Conservation (phyloP, 2,329 filamentous ascomycete species). For the Nigrospora osmanthi region DNA sequence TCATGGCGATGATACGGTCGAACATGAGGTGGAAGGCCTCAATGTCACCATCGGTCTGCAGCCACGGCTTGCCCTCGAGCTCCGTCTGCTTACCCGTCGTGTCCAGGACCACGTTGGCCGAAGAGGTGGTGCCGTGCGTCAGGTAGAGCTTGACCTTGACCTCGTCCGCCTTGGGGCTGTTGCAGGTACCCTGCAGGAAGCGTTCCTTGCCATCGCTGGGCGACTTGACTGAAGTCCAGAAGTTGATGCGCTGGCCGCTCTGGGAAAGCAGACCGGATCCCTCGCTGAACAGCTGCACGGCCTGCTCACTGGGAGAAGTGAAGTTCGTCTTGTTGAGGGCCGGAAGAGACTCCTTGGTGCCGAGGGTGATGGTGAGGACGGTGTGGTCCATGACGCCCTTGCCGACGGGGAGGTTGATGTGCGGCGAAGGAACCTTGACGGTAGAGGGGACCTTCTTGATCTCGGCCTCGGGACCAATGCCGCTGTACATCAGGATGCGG, state of each 20-base stretch:
- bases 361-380: conserved; percentile 6
- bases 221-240: conserved; percentile 31
- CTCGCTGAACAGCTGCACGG: conserved; percentile 19
- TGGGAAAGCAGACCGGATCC: conserved; percentile 41
- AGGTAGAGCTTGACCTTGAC: conserved; percentile 10
- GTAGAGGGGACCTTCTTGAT: conserved; percentile 22
- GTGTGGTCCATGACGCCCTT: conserved; percentile 26
- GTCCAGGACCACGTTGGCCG: conserved; percentile 6
- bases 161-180: conserved; percentile 2
- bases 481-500: conserved; percentile 48
- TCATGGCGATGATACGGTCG: conserved; percentile 7
- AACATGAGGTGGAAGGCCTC: conserved; percentile 6
- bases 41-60: conserved; percentile 7
- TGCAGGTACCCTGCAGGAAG: conserved; percentile 9
- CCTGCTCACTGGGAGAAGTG: conserved; percentile 21
- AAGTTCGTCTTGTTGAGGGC: conserved; percentile 40
- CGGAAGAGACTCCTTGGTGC: conserved; percentile 4
- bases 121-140: conserved; percentile 10
- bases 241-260: conserved; percentile 42
- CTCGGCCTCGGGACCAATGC: conserved; percentile 45
- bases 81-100: conserved; percentile 5
- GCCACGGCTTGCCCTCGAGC: conserved; percentile 6
- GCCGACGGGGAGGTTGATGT: conserved; percentile 30
- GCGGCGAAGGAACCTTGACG: conserved; percentile 22
- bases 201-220: conserved; percentile 7